Percentiles rank a stretch among this genome's conserved stretches.
Evolutionary conservation across 1,139 yeast genomes (phyloP).

Genomic region (Sugiyamaella sp.): DNA sequence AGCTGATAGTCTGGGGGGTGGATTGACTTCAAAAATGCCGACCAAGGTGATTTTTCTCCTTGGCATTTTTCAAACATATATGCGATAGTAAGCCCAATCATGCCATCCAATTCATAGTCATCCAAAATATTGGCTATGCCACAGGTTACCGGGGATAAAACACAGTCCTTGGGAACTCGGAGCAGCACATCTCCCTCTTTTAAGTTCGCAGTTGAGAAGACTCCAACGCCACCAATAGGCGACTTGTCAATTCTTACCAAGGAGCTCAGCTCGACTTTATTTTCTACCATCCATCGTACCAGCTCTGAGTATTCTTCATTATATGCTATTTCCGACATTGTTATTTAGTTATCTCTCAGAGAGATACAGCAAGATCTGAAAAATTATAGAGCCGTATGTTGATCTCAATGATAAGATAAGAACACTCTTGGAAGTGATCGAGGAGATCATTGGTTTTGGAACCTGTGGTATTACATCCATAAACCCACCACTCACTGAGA

Average conservation of each 20-base stretch:
- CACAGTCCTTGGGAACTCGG: constrained; percentile 39
- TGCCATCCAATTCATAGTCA: constrained; percentile 64
- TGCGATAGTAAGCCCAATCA: constrained; percentile 67
- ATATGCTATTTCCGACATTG: constrained; percentile 21
- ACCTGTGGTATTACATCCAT: no score
- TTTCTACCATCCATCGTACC: constrained; percentile 38
- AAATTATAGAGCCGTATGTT: constrained; percentile 5
- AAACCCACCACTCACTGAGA: no score
- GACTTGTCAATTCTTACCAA: constrained; percentile 53
- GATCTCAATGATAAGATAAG: background rate
- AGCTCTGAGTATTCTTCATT: constrained; percentile 28
- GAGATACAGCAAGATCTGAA: background rate
- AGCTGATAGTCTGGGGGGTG: constrained; percentile 46
- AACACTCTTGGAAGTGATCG: background rate
- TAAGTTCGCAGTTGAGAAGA: constrained; percentile 56
- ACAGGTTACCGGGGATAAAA: constrained; percentile 46
- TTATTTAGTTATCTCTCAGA: background rate
- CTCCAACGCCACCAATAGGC: constrained; percentile 70
- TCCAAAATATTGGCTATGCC: constrained; percentile 66
- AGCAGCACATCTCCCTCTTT: constrained; percentile 40
- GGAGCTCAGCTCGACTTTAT: constrained; percentile 34
- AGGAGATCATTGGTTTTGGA: no score
- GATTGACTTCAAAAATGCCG: constrained; percentile 60
- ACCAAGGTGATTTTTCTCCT: constrained; percentile 75
- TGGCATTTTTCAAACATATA: constrained; percentile 67